Evolutionary conservation across 2,329 filamentous ascomycete genomes (phyloP).

Genomic region (Fusarium beomiforme): DNA sequence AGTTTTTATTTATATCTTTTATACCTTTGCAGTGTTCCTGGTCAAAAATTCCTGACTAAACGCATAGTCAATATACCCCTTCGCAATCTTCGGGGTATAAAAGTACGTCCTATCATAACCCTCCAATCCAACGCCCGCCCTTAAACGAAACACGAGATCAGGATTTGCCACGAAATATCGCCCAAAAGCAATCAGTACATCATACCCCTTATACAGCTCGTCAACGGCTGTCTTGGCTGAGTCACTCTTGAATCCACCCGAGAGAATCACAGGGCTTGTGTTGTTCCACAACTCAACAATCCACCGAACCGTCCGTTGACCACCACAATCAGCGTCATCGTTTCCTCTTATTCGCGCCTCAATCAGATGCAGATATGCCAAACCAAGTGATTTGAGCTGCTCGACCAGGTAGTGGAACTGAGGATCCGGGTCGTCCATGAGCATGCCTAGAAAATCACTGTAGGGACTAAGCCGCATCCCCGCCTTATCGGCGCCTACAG

Average conservation of each 20-base stretch:
- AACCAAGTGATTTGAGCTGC: neutral
- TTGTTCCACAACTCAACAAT: neutral
- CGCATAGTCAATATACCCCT: neutral
- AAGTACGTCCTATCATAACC: neutral
- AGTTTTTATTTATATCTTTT: accelerated
- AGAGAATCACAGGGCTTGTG: neutral
- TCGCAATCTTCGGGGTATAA: neutral
- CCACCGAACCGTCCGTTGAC: neutral
- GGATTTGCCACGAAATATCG: neutral
- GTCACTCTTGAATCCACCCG: neutral
- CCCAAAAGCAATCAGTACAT: neutral
- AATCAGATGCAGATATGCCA: neutral
- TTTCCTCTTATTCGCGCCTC: neutral
- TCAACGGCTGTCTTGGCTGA: neutral
- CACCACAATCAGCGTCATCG: neutral
- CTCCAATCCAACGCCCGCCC: neutral
- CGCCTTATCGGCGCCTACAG: neutral
- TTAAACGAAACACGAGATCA: neutral
- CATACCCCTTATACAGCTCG: neutral
- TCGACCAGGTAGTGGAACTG: neutral
- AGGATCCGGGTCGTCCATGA: neutral
- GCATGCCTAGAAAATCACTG: neutral
- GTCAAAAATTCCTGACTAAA: neutral
- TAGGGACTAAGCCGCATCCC: neutral
- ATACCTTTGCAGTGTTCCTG: accelerated